These are phyloP conservation scores for Leishmania lainsoni DNA, from an alignment of 208 protist genomes.

Conservation along the genomic window DNA sequence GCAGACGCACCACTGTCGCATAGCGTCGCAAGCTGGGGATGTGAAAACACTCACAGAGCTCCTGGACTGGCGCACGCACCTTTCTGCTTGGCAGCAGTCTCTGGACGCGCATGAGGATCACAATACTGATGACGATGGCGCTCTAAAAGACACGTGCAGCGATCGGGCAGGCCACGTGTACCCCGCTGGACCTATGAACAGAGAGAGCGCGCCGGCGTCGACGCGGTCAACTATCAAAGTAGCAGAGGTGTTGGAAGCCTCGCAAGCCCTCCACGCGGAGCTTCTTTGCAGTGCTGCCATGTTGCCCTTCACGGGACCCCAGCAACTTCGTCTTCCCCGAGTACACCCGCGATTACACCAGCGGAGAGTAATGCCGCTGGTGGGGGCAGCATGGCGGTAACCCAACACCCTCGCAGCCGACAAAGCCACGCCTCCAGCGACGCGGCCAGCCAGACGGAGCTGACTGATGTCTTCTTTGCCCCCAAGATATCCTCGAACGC, in stretches of 20 bases:
- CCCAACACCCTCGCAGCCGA: background rate
- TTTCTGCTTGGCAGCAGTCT: constrained; percentile 5
- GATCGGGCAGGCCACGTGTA: background rate
- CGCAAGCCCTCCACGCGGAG: background rate
- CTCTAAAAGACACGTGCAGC: background rate
- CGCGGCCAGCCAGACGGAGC: background rate
- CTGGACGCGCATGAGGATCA: background rate
- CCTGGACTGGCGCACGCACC: constrained; percentile 19
- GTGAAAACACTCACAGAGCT: constrained; percentile 18
- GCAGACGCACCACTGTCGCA: background rate
- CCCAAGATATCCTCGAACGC: background rate
- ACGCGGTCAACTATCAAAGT: background rate
- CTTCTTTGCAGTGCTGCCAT: background rate
- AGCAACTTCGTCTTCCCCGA: background rate
- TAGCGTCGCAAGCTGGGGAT: background rate
- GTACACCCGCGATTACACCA: background rate
- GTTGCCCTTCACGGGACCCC: background rate
- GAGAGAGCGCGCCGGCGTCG: background rate
- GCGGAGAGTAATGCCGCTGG: background rate
- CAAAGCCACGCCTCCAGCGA: constrained; percentile 3
- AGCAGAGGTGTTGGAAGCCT: background rate
- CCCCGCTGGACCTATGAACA: background rate
- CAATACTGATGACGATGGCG: background rate
- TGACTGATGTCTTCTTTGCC: background rate
- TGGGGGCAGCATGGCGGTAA: background rate